Evolutionary conservation across 179 eudicot species (phyloP).

Genomic region (Carnegiea gigantea): DNA sequence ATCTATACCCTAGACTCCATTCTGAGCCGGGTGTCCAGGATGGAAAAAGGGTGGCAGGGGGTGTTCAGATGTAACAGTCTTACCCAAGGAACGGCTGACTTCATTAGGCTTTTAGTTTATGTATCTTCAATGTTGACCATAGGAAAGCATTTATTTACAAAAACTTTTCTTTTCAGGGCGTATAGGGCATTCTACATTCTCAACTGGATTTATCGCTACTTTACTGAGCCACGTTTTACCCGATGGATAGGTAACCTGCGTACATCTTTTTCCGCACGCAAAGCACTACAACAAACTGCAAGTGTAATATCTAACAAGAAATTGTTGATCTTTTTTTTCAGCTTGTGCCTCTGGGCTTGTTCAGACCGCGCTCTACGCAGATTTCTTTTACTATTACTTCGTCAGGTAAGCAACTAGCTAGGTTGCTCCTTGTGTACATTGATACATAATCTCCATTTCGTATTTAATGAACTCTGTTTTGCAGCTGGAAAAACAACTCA

Average conservation of each 20-base stretch:
- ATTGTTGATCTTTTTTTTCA: conserved; percentile 27
- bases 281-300: neutral
- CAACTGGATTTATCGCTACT: conserved; percentile 89
- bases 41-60: neutral
- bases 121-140: neutral
- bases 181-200: conserved; percentile 82
- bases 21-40: too few species aligned
- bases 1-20: neutral
- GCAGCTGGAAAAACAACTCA: conserved; percentile 80
- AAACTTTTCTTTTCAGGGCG: conserved; percentile 50
- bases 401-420: conserved; percentile 48
- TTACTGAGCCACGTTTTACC: conserved; percentile 54
- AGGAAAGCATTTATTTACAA: conserved; percentile 7
- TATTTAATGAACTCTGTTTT: conserved; percentile 14
- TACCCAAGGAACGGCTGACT: neutral
- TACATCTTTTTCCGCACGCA: conserved; percentile 10
- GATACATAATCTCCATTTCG: neutral
- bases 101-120: neutral
- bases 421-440: neutral
- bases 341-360: conserved; percentile 78
- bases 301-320: neutral
- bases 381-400: conserved; percentile 92
- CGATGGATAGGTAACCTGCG: conserved; percentile 75
- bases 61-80: too few species aligned
- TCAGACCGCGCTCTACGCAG: conserved; percentile 90